Base-by-base conservation (phyloP, 768 basidiomycete species). In the Macrolepiota dolichaula region DNA sequence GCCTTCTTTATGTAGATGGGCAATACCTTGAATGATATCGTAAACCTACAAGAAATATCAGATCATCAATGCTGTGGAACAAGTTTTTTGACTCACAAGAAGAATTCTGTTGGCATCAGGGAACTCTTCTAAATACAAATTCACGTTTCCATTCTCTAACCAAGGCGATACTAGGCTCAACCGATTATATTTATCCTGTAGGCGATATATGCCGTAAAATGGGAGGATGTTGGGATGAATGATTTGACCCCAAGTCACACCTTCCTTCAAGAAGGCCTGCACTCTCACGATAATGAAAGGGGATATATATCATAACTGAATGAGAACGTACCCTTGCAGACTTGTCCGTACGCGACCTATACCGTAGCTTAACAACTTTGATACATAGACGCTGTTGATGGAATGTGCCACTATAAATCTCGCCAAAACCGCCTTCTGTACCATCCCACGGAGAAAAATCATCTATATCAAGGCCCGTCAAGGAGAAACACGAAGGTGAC, bases 121-220 rank as follows among this genome's bases (percentile, higher is more conserved):
- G n/a, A 64, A 47, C 1, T 50, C 24, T 22, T 49, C 61, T 2
- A 71, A 55, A 29, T 69, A 74, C 6, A 70, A 62, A 29, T 63
- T 64, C 25, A 75, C 60, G 40, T 72, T 74, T 2, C 75, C 76
- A 55, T 73, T 70, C 32, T 67, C 66, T 72, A 75, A 71, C 74
- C 72, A 76, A 13, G 75, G 74, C 2, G 74, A 74, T 2, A 76
- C 72, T 22, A 76, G 68, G 36, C 70, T 68, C 10, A 74, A 54
- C 44, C 70, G 67, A 29, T 64, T 67, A 51, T 66, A 65, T 19
- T 55, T 56, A 53, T 74, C 71, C 15, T 59, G 57, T 3, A 70
- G 55, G 17, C 65, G 63, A 63, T 67, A 66, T 1, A 76, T 70
- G 1, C 76, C 75, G 10, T 69, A 69, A 57, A 78, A 76, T 12